Evolutionary conservation across 495 filamentous ascomycete species (phyloP).

Genomic region (Daldinia grandis): DNA sequence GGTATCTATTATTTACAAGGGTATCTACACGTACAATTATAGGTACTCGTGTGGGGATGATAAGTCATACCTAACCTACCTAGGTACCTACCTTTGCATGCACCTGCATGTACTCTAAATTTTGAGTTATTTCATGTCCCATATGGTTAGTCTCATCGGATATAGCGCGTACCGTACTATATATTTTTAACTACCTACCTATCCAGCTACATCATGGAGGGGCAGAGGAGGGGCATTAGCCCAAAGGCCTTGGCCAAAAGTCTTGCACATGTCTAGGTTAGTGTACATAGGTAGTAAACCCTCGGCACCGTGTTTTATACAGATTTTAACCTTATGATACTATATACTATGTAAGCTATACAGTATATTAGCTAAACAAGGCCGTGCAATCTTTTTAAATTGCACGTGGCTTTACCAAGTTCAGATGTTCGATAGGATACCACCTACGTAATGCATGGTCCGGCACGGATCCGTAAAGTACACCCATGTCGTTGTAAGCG

Average conservation of each 20-base stretch:
- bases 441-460: background rate
- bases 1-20: too few species aligned
- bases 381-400: too few species aligned
- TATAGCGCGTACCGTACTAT: background rate
- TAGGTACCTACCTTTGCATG: constrained; percentile 13
- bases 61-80: too few species aligned
- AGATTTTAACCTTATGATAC: too few species aligned
- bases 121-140: background rate
- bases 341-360: too few species aligned
- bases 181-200: background rate
- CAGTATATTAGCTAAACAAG: too few species aligned
- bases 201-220: background rate
- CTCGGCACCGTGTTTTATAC: too few species aligned
- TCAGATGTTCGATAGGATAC: background rate
- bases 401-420: too few species aligned
- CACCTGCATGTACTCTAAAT: constrained; percentile 3
- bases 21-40: too few species aligned
- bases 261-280: too few species aligned
- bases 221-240: background rate
- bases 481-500: background rate
- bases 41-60: too few species aligned
- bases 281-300: too few species aligned
- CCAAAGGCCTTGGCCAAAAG: background rate
- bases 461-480: background rate
- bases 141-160: background rate